A percentile compares a stretch with the other conserved stretches of the same genome.
phyloP scores from a whole-genome alignment of 805 yeast species.

The Candida maris region DNA sequence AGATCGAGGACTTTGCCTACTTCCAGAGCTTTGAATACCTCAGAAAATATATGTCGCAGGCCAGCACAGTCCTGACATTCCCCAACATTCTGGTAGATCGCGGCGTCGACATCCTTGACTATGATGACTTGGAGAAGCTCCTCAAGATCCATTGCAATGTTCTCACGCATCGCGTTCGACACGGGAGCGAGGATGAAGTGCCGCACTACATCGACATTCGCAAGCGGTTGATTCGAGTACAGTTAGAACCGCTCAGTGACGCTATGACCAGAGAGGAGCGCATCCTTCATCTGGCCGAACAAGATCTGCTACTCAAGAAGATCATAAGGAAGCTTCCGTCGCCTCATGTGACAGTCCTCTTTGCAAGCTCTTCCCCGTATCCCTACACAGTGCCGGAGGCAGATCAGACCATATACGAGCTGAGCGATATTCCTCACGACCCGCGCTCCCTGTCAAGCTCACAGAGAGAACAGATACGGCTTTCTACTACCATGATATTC shows the following conservation, averaged over 20 bases:
- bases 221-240: slow-evolving; percentile 58
- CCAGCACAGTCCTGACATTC: slow-evolving; percentile 60
- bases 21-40: slow-evolving; percentile 44
- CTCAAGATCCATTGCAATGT: slow-evolving; percentile 53
- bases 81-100: slow-evolving; percentile 42
- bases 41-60: slow-evolving; percentile 45
- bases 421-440: slow-evolving; percentile 31
- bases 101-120: slow-evolving; percentile 35
- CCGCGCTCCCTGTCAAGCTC: slow-evolving; percentile 32
- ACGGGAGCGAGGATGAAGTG: slow-evolving; percentile 41
- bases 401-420: slow-evolving; percentile 12
- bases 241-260: slow-evolving; percentile 48
- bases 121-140: slow-evolving; percentile 39
- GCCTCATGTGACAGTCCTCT: slow-evolving; percentile 61
- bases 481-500: slow-evolving; percentile 42
- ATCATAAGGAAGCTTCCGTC: slow-evolving; percentile 69
- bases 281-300: slow-evolving; percentile 11
- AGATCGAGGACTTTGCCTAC: slow-evolving; percentile 41
- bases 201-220: slow-evolving; percentile 59
- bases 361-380: slow-evolving; percentile 41
- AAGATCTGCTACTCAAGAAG: slow-evolving; percentile 41
- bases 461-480: slow-evolving; percentile 21
- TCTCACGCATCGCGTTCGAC: slow-evolving; percentile 35
- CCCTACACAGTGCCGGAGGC: slow-evolving; percentile 18
- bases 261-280: slow-evolving; percentile 41